Evolutionary conservation across 768 basidiomycete genomes (phyloP).

Genomic region (Calvatia gigantea): DNA sequence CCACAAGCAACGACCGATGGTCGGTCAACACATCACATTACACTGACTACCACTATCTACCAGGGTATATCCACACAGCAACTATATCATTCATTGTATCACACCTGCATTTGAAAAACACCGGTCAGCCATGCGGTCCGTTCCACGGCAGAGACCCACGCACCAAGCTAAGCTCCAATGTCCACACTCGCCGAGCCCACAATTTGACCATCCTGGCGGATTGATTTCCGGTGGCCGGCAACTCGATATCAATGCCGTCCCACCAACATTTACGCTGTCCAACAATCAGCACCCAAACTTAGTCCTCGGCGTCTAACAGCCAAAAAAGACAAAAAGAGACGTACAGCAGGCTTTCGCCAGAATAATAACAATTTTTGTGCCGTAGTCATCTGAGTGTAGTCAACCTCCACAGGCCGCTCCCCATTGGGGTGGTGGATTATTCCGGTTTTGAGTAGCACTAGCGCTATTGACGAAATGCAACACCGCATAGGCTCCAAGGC

Average conservation of each 20-base stretch:
- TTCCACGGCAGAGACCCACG: slow-evolving; percentile 17
- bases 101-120: background rate
- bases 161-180: slow-evolving; percentile 92
- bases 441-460: slow-evolving; percentile 96
- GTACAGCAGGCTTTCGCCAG: slow-evolving; percentile 99
- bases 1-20: background rate
- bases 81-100: background rate
- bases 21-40: background rate
- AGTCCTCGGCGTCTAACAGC: background rate
- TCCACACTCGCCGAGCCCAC: slow-evolving; percentile 98
- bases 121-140: background rate
- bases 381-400: slow-evolving; percentile 92
- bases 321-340: slow-evolving; percentile 28
- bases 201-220: slow-evolving; percentile 69
- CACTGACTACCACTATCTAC: slow-evolving; percentile 3
- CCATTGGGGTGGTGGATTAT: slow-evolving; percentile 74
- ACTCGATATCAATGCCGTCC: slow-evolving; percentile 92
- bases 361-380: slow-evolving; percentile 96
- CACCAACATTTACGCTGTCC: slow-evolving; percentile 97
- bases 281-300: background rate
- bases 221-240: slow-evolving; percentile 55
- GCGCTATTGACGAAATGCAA: slow-evolving; percentile 97
- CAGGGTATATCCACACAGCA: background rate
- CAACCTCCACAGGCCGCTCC: slow-evolving; percentile 75
- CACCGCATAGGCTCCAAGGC: slow-evolving; percentile 94